These are phyloP conservation scores for Sherardia arvensis DNA, from an alignment of 257 asterid genomes.

Conservation along the genomic window DNA sequence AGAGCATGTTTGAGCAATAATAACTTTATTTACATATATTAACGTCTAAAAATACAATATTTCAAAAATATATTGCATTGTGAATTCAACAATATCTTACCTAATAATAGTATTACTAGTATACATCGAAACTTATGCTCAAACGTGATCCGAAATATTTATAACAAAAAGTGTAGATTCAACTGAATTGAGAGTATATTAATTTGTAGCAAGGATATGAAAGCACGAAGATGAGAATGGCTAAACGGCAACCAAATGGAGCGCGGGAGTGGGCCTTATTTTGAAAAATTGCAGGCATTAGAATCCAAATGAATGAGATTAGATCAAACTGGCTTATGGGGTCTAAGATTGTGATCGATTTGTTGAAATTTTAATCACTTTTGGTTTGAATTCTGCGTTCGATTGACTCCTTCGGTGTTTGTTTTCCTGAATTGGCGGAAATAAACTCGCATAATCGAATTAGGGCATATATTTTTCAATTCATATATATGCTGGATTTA, in stretches of 20 bases:
- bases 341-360: not conserved
- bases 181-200: no score
- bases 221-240: not conserved
- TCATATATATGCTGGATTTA: no score
- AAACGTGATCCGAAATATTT: no score
- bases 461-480: no score
- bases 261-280: not conserved
- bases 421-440: slow-evolving; percentile 17
- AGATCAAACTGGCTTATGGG: not conserved
- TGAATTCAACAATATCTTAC: no score
- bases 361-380: not conserved
- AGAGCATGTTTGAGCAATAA: no score
- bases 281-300: not conserved
- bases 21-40: no score
- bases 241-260: slow-evolving; percentile 10
- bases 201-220: not conserved
- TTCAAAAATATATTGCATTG: no score
- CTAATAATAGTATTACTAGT: no score
- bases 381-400: not conserved
- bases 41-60: no score
- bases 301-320: not conserved
- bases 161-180: no score
- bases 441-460: not conserved
- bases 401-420: slow-evolving; percentile 2
- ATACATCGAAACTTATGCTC: no score